Base-by-base conservation (phyloP, 306 rosid species). In the Spatholobus suberectus region DNA sequence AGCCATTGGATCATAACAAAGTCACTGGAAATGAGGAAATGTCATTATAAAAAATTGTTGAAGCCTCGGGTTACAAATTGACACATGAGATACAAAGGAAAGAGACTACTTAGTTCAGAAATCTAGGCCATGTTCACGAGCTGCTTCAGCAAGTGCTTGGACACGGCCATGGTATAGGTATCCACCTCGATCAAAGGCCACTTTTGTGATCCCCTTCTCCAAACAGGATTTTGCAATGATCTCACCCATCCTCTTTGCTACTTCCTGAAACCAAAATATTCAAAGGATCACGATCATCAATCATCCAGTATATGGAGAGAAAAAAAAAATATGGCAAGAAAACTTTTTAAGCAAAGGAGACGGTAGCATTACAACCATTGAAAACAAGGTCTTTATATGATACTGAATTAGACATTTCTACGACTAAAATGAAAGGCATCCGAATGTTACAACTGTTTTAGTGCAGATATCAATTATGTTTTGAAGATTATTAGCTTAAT, bases 151-250 rank as follows among this genome's bases (percentile, higher is more conserved):
- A 41, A 96, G 86, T 54, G 97, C 98, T 88, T 94, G 85, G 17
- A 96, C 90, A 67, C 99, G 98, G 17, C 99, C 98, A 75, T 96
- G 99, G 85, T 96, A 96, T 0, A 97, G 97, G 85, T 90, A 93
- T 63, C 99, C 98, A 85, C 98, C 99, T 24, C 98, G 81, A 85
- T 96, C 99, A 49, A 92, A 96, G 81, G 94, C 98, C 73, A 96
- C 99, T 84, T 91, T 93, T 65, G 96, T 86, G 81, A 96, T 96
- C 46, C 99, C 99, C 77, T 93, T 96, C 90, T 92, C 98, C 80
- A 93, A 43, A 88, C 99, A 96, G 10, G 87, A 87, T 85, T 87
- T 93, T 62, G 99, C 98, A 49, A 96, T 94, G 84, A 86, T 88
- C 91, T 94, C 97, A 77, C 99, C 99, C 38, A 96, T 84, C 89